phyloP scores from a whole-genome alignment of 345 rosid species.

The Brassica cretica region DNA sequence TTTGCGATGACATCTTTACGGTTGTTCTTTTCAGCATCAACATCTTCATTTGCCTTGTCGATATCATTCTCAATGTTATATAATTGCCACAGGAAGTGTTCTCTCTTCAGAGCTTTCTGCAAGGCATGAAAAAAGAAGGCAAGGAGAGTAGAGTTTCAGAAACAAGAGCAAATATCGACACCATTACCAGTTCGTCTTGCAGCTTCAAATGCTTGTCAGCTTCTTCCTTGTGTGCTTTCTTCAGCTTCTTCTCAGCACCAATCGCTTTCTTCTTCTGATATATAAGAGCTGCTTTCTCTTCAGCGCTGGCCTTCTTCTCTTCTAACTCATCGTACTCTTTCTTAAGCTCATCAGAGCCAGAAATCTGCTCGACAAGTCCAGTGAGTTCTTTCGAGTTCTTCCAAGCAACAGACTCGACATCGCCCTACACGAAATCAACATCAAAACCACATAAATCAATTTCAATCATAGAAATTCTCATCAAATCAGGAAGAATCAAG shows the following conservation, averaged over 20 bases:
- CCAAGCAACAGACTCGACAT: slow-evolving; percentile 98
- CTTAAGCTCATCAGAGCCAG: slow-evolving; percentile 95
- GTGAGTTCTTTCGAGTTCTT: slow-evolving; percentile 96
- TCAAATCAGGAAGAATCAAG: not conserved
- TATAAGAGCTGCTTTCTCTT: slow-evolving; percentile 74
- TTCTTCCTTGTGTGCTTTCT: slow-evolving; percentile 99
- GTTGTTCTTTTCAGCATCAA: slow-evolving; percentile 62
- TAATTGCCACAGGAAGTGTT: slow-evolving; percentile 85
- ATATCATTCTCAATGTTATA: slow-evolving; percentile 73
- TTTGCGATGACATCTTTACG: slow-evolving; percentile 65
- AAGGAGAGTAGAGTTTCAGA: no score
- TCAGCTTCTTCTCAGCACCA: slow-evolving; percentile 85
- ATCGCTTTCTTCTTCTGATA: slow-evolving; percentile 85
- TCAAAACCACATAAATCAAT: not conserved
- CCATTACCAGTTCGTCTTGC: slow-evolving; percentile 87
- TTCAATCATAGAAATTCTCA: not conserved
- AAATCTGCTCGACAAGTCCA: slow-evolving; percentile 84
- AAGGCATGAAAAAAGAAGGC: slow-evolving; percentile 26
- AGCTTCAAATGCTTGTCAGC: slow-evolving; percentile 87
- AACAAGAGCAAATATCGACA: no score
- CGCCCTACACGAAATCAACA: slow-evolving; percentile 57
- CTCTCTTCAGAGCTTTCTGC: slow-evolving; percentile 89
- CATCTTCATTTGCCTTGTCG: slow-evolving; percentile 56
- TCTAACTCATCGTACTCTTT: slow-evolving; percentile 83
- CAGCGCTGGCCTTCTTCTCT: slow-evolving; percentile 76